Conservation (phyloP, 208 protist genomes). For the Trypanosoma congolense region DNA sequence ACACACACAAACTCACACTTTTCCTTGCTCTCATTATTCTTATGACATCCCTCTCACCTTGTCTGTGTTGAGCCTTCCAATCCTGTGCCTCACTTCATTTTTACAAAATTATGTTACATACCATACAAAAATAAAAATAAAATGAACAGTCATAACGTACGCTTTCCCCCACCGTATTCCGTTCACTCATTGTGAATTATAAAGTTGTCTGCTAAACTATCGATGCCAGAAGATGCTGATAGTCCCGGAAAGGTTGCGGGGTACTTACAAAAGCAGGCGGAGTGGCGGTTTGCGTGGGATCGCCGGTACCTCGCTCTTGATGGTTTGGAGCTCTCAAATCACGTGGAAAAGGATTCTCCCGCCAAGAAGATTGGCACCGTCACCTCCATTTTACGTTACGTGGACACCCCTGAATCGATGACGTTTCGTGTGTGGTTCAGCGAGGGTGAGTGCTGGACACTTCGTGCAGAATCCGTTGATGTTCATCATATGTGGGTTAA, state of each 20-base stretch:
- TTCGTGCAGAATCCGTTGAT: conserved; percentile 40
- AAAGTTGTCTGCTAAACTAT: no score
- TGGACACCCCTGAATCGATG: conserved; percentile 20
- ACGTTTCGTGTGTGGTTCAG: conserved; percentile 64
- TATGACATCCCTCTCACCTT: no score
- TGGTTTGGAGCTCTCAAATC: conserved; percentile 57
- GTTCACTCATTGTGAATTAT: no score
- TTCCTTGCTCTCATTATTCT: no score
- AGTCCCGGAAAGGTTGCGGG: neutral
- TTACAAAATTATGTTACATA: no score
- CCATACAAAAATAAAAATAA: no score
- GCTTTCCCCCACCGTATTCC: no score
- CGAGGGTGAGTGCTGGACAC: conserved; percentile 66
- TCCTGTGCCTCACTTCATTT: no score
- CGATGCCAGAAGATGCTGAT: neutral
- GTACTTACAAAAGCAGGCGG: conserved; percentile 74
- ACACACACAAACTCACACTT: no score
- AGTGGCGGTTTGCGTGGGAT: conserved; percentile 75
- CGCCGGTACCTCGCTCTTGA: conserved; percentile 53
- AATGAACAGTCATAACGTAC: no score
- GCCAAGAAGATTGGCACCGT: conserved; percentile 58
- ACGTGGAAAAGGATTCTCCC: conserved; percentile 30
- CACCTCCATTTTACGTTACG: conserved; percentile 30
- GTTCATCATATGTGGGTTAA: conserved; percentile 14
- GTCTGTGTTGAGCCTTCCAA: no score